A percentile compares a stretch with the other conserved stretches of the same genome.
Evolutionary conservation across 2,329 filamentous ascomycete genomes (phyloP).

Genomic region (Orbilia oligospora): DNA sequence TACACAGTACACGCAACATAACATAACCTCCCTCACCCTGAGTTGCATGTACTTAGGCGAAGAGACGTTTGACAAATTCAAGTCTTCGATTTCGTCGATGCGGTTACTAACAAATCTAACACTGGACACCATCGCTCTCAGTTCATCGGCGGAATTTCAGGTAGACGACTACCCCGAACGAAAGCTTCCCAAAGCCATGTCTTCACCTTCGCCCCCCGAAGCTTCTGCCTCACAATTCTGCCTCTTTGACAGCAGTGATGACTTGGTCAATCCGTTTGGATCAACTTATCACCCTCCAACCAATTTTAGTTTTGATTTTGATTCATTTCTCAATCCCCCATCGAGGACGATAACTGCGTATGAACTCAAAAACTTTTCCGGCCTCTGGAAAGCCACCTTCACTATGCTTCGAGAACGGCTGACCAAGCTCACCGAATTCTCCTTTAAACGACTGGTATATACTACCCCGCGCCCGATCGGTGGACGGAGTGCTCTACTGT

Average conservation of each 20-base stretch:
- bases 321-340: too few relatives aligned
- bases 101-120: background rate
- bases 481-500: background rate
- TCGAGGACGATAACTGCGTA: background rate
- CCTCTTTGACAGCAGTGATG: background rate
- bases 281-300: background rate
- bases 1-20: background rate
- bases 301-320: background rate
- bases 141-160: background rate
- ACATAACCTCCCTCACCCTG: background rate
- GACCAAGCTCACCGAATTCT: background rate
- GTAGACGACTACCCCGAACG: background rate
- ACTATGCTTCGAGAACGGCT: background rate
- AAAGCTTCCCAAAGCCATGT: background rate
- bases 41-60: background rate
- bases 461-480: too few relatives aligned
- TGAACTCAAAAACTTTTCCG: background rate
- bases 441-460: background rate
- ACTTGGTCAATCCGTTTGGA: background rate
- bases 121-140: conserved; percentile 1
- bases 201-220: background rate
- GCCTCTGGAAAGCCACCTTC: background rate
- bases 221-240: background rate
- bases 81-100: background rate
- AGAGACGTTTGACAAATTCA: background rate